Evolutionary conservation across 2,329 filamentous ascomycete genomes (phyloP).

Genomic region (Aspergillus viridinutans): DNA sequence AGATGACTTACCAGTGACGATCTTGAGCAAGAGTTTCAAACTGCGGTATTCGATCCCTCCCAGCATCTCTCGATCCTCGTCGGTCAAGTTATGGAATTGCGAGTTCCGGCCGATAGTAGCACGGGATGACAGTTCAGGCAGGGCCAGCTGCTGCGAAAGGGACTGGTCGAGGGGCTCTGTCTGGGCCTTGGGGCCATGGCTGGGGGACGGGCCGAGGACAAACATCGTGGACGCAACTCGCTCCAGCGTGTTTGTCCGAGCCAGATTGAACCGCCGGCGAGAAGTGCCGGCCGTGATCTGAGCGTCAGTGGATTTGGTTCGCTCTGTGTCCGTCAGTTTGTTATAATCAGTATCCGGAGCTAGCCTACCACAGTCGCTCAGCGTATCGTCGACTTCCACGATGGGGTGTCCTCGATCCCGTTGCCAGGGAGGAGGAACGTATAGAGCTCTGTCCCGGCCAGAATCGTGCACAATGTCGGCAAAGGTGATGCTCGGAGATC

Average conservation of each 20-base stretch:
- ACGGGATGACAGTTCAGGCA: slow-evolving; percentile 42
- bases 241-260: slow-evolving; percentile 2
- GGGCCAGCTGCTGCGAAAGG: slow-evolving; percentile 22
- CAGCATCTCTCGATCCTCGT: slow-evolving; percentile 41
- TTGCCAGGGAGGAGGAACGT: slow-evolving; percentile 23
- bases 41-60: slow-evolving; percentile 52
- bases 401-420: slow-evolving; percentile 15
- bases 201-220: slow-evolving; percentile 11
- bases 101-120: slow-evolving; percentile 47
- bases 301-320: background rate
- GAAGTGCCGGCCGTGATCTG: background rate
- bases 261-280: background rate
- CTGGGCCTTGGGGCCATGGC: background rate
- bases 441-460: slow-evolving; percentile 14
- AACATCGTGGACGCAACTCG: slow-evolving; percentile 7
- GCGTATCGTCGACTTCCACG: background rate
- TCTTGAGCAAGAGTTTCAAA: slow-evolving; percentile 48
- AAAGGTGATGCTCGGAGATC: slow-evolving; percentile 5
- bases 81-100: slow-evolving; percentile 42
- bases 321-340: slow-evolving; percentile 6
- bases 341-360: no score
- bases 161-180: background rate
- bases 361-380: background rate
- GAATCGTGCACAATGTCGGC: slow-evolving; percentile 5
- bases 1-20: slow-evolving; percentile 35